Evolutionary conservation across 1,284 basidiomycete species (phyloP).

Genomic region (Agroathelia rolfsii): DNA sequence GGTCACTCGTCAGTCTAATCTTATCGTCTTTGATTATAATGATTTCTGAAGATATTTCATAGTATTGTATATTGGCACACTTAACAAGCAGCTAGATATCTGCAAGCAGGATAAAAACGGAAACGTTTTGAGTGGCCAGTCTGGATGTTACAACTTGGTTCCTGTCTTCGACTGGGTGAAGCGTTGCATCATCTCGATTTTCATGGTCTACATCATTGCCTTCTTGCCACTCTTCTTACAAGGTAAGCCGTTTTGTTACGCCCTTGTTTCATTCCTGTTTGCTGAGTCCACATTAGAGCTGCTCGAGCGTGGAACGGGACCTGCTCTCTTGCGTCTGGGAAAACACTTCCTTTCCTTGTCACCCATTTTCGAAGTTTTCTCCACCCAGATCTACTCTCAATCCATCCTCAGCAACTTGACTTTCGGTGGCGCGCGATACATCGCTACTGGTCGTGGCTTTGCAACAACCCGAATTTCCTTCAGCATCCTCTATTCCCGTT

Average conservation of each 20-base stretch:
- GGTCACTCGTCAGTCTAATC: conserved; percentile 59
- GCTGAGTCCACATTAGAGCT: conserved; percentile 78
- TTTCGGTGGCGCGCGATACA: conserved; percentile 94
- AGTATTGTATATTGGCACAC: conserved; percentile 88
- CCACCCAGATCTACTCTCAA: conserved; percentile 94
- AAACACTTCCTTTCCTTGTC: conserved; percentile 95
- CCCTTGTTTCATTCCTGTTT: conserved; percentile 5
- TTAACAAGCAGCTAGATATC: conserved; percentile 84
- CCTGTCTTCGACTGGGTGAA: conserved; percentile 96
- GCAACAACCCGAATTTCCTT: conserved; percentile 92
- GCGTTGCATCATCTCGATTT: conserved; percentile 91
- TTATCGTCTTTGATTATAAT: conserved; percentile 2
- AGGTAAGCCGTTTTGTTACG: conserved; percentile 42
- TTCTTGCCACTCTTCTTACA: conserved; percentile 93
- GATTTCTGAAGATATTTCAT: conserved; percentile 13
- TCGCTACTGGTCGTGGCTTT: conserved; percentile 94
- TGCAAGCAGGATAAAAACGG: conserved; percentile 79
- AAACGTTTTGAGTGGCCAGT: conserved; percentile 71
- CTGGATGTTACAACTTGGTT: conserved; percentile 87
- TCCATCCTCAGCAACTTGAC: conserved; percentile 91
- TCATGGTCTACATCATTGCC: conserved; percentile 94
- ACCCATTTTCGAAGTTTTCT: conserved; percentile 95
- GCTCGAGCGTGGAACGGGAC: conserved; percentile 88
- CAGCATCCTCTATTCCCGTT: conserved; percentile 91
- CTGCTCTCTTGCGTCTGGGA: conserved; percentile 83